A percentile compares a stretch with the other conserved stretches of the same genome.
Conservation (phyloP, 1,284 basidiomycete species). For the Ceratobasidium theobromae region DNA sequence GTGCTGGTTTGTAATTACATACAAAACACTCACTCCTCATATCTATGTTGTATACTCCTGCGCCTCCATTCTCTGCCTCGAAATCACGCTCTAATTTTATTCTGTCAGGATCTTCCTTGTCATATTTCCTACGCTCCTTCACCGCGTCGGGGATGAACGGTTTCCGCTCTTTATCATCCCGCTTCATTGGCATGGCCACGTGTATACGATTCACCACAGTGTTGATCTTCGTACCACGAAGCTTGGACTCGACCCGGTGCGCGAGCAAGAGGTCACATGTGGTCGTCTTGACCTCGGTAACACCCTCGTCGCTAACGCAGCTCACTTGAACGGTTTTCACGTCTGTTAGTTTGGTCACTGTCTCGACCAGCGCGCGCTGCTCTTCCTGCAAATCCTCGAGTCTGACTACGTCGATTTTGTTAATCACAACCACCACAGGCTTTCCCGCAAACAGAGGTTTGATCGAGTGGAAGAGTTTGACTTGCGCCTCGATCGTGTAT, state of each 20-base stretch:
- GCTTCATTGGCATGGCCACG: constrained; percentile 83
- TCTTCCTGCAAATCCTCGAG: constrained; percentile 78
- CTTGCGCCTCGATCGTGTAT: constrained; percentile 91
- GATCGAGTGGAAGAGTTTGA: constrained; percentile 96
- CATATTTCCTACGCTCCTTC: constrained; percentile 74
- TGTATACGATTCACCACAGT: constrained; percentile 90
- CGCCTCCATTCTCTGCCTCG: constrained; percentile 80
- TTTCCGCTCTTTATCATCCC: constrained; percentile 81
- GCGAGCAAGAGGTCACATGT: constrained; percentile 92
- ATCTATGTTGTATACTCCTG: constrained; percentile 89
- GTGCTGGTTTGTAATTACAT: no score
- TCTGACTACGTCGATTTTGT: constrained; percentile 91
- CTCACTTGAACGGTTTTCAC: constrained; percentile 81
- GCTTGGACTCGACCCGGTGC: constrained; percentile 88
- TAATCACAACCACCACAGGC: constrained; percentile 88
- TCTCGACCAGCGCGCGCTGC: constrained; percentile 75
- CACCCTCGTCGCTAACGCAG: constrained; percentile 92
- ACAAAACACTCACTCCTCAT: constrained; percentile 81
- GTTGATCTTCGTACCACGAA: constrained; percentile 91
- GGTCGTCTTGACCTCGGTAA: constrained; percentile 90
- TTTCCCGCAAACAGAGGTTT: constrained; percentile 93
- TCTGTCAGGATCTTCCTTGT: constrained; percentile 79
- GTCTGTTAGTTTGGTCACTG: constrained; percentile 73
- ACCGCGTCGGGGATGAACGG: constrained; percentile 86
- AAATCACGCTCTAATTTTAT: constrained; percentile 72